Conservation (phyloP, 345 rosid genomes). For the Salix arbutifolia region DNA sequence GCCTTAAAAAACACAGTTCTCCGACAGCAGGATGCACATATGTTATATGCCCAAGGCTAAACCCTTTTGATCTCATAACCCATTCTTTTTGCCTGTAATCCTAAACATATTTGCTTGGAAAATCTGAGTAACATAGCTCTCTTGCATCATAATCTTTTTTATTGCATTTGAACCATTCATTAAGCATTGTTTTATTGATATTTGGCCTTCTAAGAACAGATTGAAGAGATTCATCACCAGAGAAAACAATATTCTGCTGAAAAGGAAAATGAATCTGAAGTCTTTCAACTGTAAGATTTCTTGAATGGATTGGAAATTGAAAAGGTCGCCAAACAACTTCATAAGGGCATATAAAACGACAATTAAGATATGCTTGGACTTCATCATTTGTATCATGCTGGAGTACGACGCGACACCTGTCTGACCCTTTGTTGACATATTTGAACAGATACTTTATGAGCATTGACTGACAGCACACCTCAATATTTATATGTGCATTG, state of each 20-base stretch:
- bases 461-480: not conserved
- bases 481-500: not conserved
- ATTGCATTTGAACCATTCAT: not conserved
- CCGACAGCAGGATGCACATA: not conserved
- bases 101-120: not conserved
- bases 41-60: not conserved
- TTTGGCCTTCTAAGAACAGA: not conserved
- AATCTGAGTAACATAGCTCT: not conserved
- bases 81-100: not conserved
- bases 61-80: not conserved
- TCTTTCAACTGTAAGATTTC: not conserved
- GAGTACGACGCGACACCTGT: no score
- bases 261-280: not conserved
- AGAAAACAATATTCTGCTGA: not conserved
- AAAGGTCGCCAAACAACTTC: not conserved
- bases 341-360: not conserved
- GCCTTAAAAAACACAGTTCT: not conserved
- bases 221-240: not conserved
- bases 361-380: not conserved
- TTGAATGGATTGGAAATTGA: not conserved
- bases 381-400: not conserved
- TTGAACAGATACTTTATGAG: not conserved
- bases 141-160: not conserved
- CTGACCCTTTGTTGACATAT: not conserved
- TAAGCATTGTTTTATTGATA: not conserved